Evolutionary conservation across 495 filamentous ascomycete genomes (phyloP).

Genomic region (Glutinoglossum americanum): DNA sequence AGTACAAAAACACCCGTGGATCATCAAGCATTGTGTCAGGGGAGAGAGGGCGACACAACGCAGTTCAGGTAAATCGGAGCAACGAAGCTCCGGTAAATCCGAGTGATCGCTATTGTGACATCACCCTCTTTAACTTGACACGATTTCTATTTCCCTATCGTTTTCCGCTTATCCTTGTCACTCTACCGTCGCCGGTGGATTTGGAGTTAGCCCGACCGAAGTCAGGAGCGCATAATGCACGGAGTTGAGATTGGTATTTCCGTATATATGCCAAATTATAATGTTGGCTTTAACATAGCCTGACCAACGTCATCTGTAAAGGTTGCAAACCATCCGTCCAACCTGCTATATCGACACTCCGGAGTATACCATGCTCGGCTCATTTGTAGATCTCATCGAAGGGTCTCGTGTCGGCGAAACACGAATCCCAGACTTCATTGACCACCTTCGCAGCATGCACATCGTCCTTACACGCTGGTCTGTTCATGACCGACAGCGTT

Average conservation of each 20-base stretch:
- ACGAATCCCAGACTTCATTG: conserved; percentile 94
- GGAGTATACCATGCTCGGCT: not conserved
- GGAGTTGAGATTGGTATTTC: not conserved
- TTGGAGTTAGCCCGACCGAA: not conserved
- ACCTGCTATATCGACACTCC: not conserved
- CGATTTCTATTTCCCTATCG: not conserved
- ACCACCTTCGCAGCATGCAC: conserved; percentile 71
- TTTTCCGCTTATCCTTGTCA: not conserved
- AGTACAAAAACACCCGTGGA: conserved; percentile 85
- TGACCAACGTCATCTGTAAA: not conserved
- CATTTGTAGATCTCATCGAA: conserved; percentile 96
- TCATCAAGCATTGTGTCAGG: conserved; percentile 84
- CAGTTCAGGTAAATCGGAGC: conserved; percentile 12
- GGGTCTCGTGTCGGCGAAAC: conserved; percentile 78
- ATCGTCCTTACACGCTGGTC: conserved; percentile 68
- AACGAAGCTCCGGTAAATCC: not conserved
- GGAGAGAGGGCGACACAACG: conserved; percentile 39
- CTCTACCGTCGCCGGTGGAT: not conserved
- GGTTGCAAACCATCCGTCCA: not conserved
- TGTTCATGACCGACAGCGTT: conserved; percentile 44
- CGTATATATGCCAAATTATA: not conserved
- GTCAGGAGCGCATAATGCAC: not conserved
- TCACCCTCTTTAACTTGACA: not conserved
- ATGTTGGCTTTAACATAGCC: not conserved
- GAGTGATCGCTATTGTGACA: not conserved